Base-by-base conservation (phyloP, 495 filamentous ascomycete species). In the Aspergillus campestris region DNA sequence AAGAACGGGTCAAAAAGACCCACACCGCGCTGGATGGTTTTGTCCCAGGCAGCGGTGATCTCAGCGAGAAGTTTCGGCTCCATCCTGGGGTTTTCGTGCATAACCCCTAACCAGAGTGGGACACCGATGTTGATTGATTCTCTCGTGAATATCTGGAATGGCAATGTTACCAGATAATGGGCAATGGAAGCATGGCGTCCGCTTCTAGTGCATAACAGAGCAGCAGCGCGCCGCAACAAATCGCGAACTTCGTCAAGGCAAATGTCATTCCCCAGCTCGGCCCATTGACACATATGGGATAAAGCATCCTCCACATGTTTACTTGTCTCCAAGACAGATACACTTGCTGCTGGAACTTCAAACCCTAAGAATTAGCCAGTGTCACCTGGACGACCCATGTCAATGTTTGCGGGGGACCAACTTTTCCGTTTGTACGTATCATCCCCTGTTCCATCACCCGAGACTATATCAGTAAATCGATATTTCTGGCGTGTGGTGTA, bases 401-500 rank as follows among this genome's bases (percentile, higher is more conserved):
- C 13, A 37, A n/a, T 4, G 3, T 33, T 13, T 4, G 9, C 33
- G 3, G 12, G 6, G 31, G 11, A 45, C 51, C 29, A 30, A 52
- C 52, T 55, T 47, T 49, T 44, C 18, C 15, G 28, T 8, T 47
- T 50, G n/a, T 32, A 31, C 6, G 48, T 10, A 13, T 55, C 40
- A n/a, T 48, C 42, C 9, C 45, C 44, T 8, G 49, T 10, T 30
- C 38, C 44, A 28, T 59, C 42, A n/a, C 47, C 43, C 9, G 41
- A 36, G 32, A 83, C 59, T 8, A 79, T 67, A 56, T 94, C 87
- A 10, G 83, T 77, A 49, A 86, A 86, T 28, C 86, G 80, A 60
- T 97, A 97, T 53, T 89, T 89, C 58, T 97, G 94, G 7, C 92
- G 86, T 15, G 86, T 92, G n/a, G 90, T 96, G 57, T 97, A 96